Evolutionary conservation across 768 basidiomycete genomes (phyloP).

Genomic region (Podaxis sp.): DNA sequence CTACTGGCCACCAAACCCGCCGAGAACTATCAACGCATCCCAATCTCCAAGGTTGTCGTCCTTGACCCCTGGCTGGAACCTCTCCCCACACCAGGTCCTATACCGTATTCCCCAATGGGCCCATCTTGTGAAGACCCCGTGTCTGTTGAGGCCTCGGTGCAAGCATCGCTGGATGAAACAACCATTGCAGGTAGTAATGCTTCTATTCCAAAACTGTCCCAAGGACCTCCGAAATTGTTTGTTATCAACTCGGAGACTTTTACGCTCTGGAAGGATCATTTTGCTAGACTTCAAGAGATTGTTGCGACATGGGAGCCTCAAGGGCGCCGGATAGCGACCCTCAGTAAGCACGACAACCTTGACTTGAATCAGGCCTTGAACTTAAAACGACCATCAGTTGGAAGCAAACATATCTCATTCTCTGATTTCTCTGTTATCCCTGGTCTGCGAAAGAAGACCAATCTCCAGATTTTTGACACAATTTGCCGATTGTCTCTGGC

Average conservation of each 20-base stretch:
- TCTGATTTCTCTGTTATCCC: constrained; percentile 48
- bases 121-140: background rate
- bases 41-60: constrained; percentile 55
- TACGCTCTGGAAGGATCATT: constrained; percentile 79
- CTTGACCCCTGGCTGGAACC: constrained; percentile 89
- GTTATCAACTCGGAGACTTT: constrained; percentile 79
- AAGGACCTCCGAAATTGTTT: constrained; percentile 40
- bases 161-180: constrained; percentile 11
- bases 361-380: constrained; percentile 3
- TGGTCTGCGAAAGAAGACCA: constrained; percentile 31
- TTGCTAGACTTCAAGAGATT: constrained; percentile 52
- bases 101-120: constrained; percentile 23
- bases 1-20: constrained; percentile 52
- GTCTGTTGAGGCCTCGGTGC: constrained; percentile 4
- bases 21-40: constrained; percentile 40
- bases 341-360: constrained; percentile 33
- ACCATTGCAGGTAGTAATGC: constrained; percentile 9
- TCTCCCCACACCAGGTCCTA: constrained; percentile 55
- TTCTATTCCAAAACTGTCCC: constrained; percentile 4
- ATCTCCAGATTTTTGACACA: constrained; percentile 31
- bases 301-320: constrained; percentile 54
- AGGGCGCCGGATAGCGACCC: constrained; percentile 41
- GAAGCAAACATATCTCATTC: constrained; percentile 43
- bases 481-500: constrained; percentile 37
- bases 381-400: constrained; percentile 29